phyloP scores from a whole-genome alignment of 352 stramenopile genomes.

The Pythium phragmitis region DNA sequence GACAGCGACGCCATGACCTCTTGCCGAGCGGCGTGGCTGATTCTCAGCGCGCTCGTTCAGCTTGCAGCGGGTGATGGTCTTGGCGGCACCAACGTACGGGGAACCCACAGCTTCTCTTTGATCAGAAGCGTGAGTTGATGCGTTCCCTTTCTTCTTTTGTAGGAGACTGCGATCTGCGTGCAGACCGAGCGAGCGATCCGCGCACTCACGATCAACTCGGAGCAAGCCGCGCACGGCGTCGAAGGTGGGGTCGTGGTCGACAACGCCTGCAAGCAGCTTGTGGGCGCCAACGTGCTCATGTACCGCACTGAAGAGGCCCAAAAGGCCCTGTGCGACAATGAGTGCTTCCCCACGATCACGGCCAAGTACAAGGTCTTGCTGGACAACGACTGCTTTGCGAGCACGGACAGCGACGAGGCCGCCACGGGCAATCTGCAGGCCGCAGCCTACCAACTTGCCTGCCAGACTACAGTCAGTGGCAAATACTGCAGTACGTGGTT shows the following conservation, averaged over 20 bases:
- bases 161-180: conserved; percentile 46
- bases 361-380: conserved; percentile 67
- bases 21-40: background rate
- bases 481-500: conserved; percentile 73
- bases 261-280: conserved; percentile 64
- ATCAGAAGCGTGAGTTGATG: background rate
- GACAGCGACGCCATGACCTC: background rate
- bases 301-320: conserved; percentile 57
- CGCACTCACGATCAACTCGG: conserved; percentile 49
- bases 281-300: conserved; percentile 55
- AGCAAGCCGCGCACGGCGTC: conserved; percentile 61
- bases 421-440: conserved; percentile 58
- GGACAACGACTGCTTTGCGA: conserved; percentile 65
- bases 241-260: conserved; percentile 45
- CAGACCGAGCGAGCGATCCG: conserved; percentile 48
- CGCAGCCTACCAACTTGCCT: conserved; percentile 68
- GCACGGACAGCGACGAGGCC: conserved; percentile 48
- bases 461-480: conserved; percentile 44
- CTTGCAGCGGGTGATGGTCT: conserved; percentile 26
- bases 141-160: background rate
- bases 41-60: background rate
- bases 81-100: conserved; percentile 31
- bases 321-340: conserved; percentile 56
- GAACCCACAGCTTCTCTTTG: background rate
- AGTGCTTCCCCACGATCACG: conserved; percentile 53